Evolutionary conservation across 2,329 filamentous ascomycete species (phyloP), one percentile per base, ranked within the genome.

Genomic region (Purpureocillium takamizusanense): DNA sequence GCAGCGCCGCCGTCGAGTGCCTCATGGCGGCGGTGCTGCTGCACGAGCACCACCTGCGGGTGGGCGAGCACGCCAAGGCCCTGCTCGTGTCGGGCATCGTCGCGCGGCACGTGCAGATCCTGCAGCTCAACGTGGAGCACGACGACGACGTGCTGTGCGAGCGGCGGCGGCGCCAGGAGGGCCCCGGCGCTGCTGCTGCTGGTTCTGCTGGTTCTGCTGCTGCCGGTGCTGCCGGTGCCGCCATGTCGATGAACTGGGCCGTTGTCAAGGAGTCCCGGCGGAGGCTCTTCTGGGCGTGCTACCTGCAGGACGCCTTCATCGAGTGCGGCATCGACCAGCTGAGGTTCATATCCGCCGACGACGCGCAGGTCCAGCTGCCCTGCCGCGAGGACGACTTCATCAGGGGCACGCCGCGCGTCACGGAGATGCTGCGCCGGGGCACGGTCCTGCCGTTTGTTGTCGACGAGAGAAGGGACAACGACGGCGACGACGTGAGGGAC

Each of bases 291-390:
- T 41, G 39, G 39, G 34, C 33, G 14, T 41, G 39, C 23, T 41
- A 41, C 23, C 15, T 41, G 23, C 39, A 37, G 15, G 39, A 41
- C 32, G 39, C 39, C 6, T 32, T 41, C 15, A 41, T 41, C 7
- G 39, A 41, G 14, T 41, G 39, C 35, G 39, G 39, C n/a, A 41
- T 41, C 15, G 39, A 41, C 31, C 39, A 41, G 35, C 35, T 41
- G 30, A 31, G 21, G 23, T 33, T 41, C 30, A 30, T 41, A 23
- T 41, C 34, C 4, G n/a, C 29, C 11, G 39, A 41, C 4, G 39
- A 41, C 31, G 35, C 31, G 13, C 35, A 29, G 9, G 4, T 37
- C 8, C 39, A 38, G 35, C 31, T 41, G 16, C 39, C 39, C 7
- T 41, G 39, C 12, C 35, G 21, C 15, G 39, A 41, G 23, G 39